Conservation (phyloP, 495 filamentous ascomycete genomes). For the Penicillium odoratum region DNA sequence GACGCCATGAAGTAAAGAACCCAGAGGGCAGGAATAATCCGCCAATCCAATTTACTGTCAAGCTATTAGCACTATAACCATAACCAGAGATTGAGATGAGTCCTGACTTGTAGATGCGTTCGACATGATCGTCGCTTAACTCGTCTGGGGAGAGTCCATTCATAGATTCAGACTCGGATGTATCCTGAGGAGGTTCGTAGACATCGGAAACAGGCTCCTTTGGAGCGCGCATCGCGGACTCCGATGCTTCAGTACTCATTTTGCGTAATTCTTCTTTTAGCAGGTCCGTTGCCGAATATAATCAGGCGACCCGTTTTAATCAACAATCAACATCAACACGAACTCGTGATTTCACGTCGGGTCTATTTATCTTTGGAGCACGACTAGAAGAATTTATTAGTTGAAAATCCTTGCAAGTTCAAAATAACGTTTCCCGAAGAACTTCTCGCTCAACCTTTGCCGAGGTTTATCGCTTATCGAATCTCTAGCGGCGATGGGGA, state of each 20-base stretch:
- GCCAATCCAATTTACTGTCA: constrained; percentile 68
- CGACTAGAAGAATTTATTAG: not conserved
- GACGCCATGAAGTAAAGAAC: constrained; percentile 91
- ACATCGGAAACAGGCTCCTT: constrained; percentile 27
- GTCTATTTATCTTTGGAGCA: not conserved
- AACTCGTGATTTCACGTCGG: no score
- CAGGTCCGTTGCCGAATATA: not conserved
- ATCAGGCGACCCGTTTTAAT: not conserved
- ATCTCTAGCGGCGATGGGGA: not conserved
- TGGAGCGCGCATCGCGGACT: constrained; percentile 8
- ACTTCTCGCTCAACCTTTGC: not conserved
- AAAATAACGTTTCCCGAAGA: not conserved
- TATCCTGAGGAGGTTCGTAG: constrained; percentile 26
- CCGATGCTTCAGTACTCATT: constrained; percentile 18
- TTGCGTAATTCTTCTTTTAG: not conserved
- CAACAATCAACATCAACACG: not conserved
- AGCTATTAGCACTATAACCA: not conserved
- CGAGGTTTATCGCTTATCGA: not conserved
- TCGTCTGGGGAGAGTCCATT: constrained; percentile 30
- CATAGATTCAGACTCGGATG: constrained; percentile 6
- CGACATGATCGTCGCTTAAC: constrained; percentile 36
- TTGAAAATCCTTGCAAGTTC: not conserved
- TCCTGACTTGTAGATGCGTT: constrained; percentile 43
- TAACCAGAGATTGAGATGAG: not conserved
- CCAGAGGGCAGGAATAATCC: constrained; percentile 92